Evolutionary conservation across 345 rosid genomes (phyloP).

Genomic region (Erysimum cheiranthoides): DNA sequence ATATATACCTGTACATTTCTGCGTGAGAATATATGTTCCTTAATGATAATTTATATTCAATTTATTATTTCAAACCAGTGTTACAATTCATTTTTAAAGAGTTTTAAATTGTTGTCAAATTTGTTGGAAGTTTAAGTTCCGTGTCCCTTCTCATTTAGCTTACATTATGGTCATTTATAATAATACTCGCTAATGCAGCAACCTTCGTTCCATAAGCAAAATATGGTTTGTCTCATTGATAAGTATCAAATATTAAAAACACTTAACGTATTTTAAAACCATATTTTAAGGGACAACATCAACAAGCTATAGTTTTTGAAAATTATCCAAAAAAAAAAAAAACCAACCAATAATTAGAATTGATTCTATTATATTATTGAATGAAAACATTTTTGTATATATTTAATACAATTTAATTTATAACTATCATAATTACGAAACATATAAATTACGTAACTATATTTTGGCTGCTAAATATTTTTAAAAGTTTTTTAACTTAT

Average conservation of each 20-base stretch:
- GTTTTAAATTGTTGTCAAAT: not conserved
- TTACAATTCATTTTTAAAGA: not conserved
- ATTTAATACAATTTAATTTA: no score
- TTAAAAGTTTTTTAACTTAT: no score
- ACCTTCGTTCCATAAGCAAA: constrained; percentile 4
- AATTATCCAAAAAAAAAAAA: no score
- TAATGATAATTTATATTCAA: not conserved
- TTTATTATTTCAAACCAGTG: not conserved
- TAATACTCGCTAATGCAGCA: not conserved
- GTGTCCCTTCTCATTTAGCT: not conserved
- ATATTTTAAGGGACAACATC: no score
- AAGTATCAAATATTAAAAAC: not conserved
- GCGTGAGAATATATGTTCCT: constrained; percentile 27
- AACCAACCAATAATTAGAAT: no score
- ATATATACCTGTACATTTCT: not conserved
- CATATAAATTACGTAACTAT: no score
- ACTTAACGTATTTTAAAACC: no score
- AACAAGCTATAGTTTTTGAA: no score
- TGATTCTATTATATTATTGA: no score
- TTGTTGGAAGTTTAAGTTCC: not conserved
- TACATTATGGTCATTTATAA: not conserved
- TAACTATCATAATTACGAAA: no score
- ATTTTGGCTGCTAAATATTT: no score
- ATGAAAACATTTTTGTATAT: no score
- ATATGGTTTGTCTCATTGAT: constrained; percentile 2